Base-by-base conservation (phyloP, 192 early-diverging fungal species). In the Coemansia sp. region DNA sequence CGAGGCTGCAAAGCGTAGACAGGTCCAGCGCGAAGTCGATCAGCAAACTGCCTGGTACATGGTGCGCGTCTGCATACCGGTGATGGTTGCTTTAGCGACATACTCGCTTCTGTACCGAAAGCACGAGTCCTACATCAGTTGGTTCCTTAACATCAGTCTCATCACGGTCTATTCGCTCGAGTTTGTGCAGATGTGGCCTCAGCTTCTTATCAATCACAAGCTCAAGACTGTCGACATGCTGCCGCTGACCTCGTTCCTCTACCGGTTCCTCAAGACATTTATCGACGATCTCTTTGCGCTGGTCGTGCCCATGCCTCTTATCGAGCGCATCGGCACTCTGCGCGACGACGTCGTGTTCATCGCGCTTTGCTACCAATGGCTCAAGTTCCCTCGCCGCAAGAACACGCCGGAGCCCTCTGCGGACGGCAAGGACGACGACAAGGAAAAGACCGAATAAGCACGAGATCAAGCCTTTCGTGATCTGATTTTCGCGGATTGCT, bases 221-320 rank as follows among this genome's bases (percentile, higher is more conserved):
- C 79, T 87, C 22, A 80, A 73, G 38, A 76, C 85, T 1, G 87
- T 88, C 15, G 87, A 86, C 34, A 83, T 84, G 75, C 75, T 88
- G 73, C 86, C 87, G 57, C 71, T 85, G 59, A 71, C 76, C 14
- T 76, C 87, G 5, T 88, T 88, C 64, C 72, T 82, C 35, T 88
- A 86, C 66, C 84, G 81, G 11, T 83, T 85, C 67, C 65, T 87
- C 41, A 64, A 73, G 56, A 87, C 86, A 4, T 87, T 87, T 65
- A 81, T 84, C 58, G 87, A 88, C 70, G 87, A 88, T 37, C 75
- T 88, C 38, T 88, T 85, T 62, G 86, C 87, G 20, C 72, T 88
- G n/a, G 81, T 85, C 20, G 85, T 87, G 28, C 85, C 86, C n/a
- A 87, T 87, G 86, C 83, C 86, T 51, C 67, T 80, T 20, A 70